Percentiles rank a stretch among this genome's conserved stretches.
phyloP scores from a whole-genome alignment of 1,284 basidiomycete species.

The Prillingera fragicola region DNA sequence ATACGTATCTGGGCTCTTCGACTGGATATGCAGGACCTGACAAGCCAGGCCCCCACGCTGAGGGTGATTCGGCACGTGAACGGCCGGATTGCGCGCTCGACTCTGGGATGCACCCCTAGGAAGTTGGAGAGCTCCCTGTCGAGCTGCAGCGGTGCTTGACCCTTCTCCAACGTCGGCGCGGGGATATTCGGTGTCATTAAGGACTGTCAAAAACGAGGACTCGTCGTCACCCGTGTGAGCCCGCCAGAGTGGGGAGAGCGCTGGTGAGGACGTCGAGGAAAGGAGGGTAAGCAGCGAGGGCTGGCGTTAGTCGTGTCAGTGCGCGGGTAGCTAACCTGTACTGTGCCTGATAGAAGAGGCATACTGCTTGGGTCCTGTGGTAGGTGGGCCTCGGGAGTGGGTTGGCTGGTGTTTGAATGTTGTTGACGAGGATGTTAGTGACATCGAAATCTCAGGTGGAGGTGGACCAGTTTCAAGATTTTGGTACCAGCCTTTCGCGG shows the following conservation, averaged over 20 bases:
- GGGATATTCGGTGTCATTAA: conserved; percentile 54
- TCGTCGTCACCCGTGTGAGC: conserved; percentile 57
- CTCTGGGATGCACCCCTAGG: too few relatives aligned
- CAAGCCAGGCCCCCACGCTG: conserved; percentile 47
- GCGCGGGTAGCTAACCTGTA: conserved; percentile 20
- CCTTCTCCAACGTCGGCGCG: not conserved
- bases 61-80: conserved; percentile 48
- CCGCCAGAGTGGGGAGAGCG: conserved; percentile 59
- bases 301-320: conserved; percentile 43
- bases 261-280: conserved; percentile 63
- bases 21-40: conserved; percentile 76
- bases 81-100: too few relatives aligned
- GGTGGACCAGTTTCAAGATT: too few relatives aligned
- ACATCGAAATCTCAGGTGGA: too few relatives aligned
- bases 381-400: too few relatives aligned
- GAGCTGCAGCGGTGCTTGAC: too few relatives aligned
- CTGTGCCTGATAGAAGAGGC: conserved; percentile 20
- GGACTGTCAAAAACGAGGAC: conserved; percentile 58
- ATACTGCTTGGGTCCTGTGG: too few relatives aligned
- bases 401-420: too few relatives aligned
- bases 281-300: conserved; percentile 67
- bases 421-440: too few relatives aligned
- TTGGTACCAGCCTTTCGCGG: too few relatives aligned
- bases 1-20: conserved; percentile 63
- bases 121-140: not conserved